Conservation (phyloP, 176 grass and related monocot species). For the Thinopyrum elongatum region DNA sequence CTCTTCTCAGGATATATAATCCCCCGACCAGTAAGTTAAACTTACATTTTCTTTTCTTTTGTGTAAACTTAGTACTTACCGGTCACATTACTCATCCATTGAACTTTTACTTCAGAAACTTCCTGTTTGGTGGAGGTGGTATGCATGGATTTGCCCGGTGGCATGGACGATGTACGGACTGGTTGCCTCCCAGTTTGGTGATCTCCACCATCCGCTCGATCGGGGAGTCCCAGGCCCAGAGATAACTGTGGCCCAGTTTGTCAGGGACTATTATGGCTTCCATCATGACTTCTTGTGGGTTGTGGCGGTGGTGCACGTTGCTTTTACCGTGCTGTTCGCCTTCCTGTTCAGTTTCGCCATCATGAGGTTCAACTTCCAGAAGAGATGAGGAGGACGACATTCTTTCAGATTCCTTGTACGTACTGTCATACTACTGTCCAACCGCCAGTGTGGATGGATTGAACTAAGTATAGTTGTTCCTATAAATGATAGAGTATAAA, state of each 20-base stretch:
- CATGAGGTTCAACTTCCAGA: conserved; percentile 86
- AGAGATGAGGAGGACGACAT: conserved; percentile 40
- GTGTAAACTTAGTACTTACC: not conserved
- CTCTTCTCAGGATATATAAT: conserved; percentile 81
- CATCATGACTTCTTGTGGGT: conserved; percentile 53
- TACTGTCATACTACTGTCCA: not conserved
- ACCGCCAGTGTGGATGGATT: not conserved
- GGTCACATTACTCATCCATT: not conserved
- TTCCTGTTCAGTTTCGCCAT: conserved; percentile 80
- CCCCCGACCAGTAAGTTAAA: conserved; percentile 58
- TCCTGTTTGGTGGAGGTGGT: conserved; percentile 91
- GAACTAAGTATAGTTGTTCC: not conserved
- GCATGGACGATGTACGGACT: conserved; percentile 83
- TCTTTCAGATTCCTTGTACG: conserved; percentile 20
- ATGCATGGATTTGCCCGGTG: conserved; percentile 63
- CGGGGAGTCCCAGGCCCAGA: fast-evolving
- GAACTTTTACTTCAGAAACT: conserved; percentile 37
- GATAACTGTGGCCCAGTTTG: conserved; percentile 37
- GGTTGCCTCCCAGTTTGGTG: conserved; percentile 66
- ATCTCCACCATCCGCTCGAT: not conserved
- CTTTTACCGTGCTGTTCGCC: conserved; percentile 47
- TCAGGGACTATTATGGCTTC: conserved; percentile 61
- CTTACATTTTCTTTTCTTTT: not conserved
- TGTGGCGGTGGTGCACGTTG: conserved; percentile 55
- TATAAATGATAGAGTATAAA: conserved; percentile 41